Percentiles rank a stretch among this genome's conserved stretches.
Evolutionary conservation across 164 flowering plant genomes (phyloP).

Genomic region (Euptelea pleiosperma): DNA sequence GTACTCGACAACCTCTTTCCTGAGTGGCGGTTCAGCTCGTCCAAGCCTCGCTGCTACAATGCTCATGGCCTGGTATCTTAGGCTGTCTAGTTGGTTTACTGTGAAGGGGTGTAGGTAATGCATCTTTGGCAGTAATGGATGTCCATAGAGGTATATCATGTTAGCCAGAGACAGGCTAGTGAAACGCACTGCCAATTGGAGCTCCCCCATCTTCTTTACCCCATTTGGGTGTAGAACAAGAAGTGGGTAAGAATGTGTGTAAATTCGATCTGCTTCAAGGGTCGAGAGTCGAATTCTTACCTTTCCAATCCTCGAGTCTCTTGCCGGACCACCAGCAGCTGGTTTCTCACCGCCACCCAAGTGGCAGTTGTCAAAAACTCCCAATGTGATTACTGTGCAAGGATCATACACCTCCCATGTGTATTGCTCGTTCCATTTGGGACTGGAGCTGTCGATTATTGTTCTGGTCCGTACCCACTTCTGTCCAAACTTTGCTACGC

Average conservation of each 20-base stretch:
- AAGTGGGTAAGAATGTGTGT: constrained; percentile 19
- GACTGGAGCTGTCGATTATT: constrained; percentile 43
- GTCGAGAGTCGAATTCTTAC: constrained; percentile 66
- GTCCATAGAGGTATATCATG: constrained; percentile 51
- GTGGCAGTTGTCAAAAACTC: constrained; percentile 73
- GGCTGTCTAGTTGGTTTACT: constrained; percentile 56
- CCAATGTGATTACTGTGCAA: constrained; percentile 72
- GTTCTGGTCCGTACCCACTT: constrained; percentile 86
- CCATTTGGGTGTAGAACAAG: constrained; percentile 19
- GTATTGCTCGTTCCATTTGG: constrained; percentile 69
- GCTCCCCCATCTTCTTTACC: constrained; percentile 28
- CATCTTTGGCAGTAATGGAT: constrained; percentile 68
- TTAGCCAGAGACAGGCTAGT: constrained; percentile 55
- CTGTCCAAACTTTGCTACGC: constrained; percentile 79
- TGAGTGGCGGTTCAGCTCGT: constrained; percentile 29
- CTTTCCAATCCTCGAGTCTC: constrained; percentile 64
- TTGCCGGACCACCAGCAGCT: constrained; percentile 18
- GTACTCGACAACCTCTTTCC: constrained; percentile 67
- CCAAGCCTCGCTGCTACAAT: constrained; percentile 55
- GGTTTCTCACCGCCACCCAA: constrained; percentile 39
- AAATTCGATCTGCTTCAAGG: constrained; percentile 42
- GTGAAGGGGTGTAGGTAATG: constrained; percentile 74
- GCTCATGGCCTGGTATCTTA: constrained; percentile 65
- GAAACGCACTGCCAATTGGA: constrained; percentile 60
- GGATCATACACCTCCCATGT: constrained; percentile 81